Percentiles rank a stretch among this genome's conserved stretches.
Evolutionary conservation across 2,329 filamentous ascomycete genomes (phyloP).

Genomic region (Cladosporium austrohemisphaericum): DNA sequence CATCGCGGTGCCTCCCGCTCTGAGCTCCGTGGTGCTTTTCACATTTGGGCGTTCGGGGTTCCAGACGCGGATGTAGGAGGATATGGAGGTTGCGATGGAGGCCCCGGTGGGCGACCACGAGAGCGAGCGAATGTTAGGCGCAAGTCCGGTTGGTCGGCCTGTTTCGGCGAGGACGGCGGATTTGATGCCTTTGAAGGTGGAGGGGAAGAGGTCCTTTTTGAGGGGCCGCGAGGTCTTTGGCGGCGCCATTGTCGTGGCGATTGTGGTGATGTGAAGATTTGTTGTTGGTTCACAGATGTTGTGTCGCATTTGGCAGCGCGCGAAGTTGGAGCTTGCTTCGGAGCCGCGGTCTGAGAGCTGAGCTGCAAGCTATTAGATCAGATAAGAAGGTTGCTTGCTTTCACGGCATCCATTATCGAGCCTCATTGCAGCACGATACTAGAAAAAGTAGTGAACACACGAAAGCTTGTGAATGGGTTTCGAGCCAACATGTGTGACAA

Average conservation of each 20-base stretch:
- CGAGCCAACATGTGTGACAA: too few relatives aligned
- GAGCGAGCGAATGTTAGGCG: conserved; percentile 42
- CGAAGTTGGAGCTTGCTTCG: conserved; percentile 1
- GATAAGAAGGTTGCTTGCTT: too few relatives aligned
- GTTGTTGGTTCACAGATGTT: neutral
- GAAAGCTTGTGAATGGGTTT: too few relatives aligned
- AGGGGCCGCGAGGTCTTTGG: conserved; percentile 53
- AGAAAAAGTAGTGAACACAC: too few relatives aligned
- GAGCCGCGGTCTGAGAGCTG: neutral
- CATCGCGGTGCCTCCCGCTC: conserved; percentile 36
- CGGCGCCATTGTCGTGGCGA: conserved; percentile 30
- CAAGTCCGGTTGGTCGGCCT: conserved; percentile 30
- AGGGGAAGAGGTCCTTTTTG: conserved; percentile 66
- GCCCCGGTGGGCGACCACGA: conserved; percentile 86
- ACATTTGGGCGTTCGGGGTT: conserved; percentile 73
- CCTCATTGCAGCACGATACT: too few relatives aligned
- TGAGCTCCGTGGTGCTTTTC: conserved; percentile 71
- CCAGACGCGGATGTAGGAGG: conserved; percentile 72
- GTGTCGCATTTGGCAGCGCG: conserved; percentile 2
- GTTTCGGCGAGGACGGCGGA: conserved; percentile 61
- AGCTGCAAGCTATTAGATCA: conserved; percentile 73
- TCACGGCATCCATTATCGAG: too few relatives aligned
- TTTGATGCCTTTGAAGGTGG: conserved; percentile 64
- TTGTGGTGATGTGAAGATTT: neutral
- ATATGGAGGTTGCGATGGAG: conserved; percentile 75